Percentiles rank a stretch among this genome's conserved stretches.
phyloP scores from a whole-genome alignment of 176 grass and related monocot species.

The Poa pratensis region DNA sequence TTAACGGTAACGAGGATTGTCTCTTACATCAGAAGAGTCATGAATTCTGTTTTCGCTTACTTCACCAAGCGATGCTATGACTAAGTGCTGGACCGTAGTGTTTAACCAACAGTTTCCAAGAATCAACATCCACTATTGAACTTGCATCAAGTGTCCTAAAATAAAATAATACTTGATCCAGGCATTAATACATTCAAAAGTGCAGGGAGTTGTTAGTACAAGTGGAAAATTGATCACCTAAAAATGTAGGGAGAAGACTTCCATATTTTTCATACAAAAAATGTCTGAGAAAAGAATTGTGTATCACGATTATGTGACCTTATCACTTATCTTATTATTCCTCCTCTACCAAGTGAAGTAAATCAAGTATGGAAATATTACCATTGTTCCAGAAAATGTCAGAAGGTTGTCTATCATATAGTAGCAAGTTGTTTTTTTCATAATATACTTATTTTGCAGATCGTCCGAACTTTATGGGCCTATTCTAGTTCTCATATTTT shows the following conservation, averaged over 20 bases:
- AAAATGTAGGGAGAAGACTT: background rate
- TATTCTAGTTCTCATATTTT: background rate
- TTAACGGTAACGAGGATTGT: conserved; percentile 26
- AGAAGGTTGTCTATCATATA: conserved; percentile 1
- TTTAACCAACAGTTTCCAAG: background rate
- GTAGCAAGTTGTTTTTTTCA: background rate
- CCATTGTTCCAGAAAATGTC: background rate
- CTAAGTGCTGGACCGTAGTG: background rate
- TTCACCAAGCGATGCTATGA: background rate
- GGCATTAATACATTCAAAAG: background rate
- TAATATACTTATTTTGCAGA: background rate
- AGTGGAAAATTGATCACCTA: background rate
- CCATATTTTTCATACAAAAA: background rate
- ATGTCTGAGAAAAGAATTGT: background rate
- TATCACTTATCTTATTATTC: background rate
- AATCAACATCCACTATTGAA: conserved; percentile 13
- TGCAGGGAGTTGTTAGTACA: conserved; percentile 1
- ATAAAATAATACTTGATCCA: background rate
- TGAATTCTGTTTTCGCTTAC: conserved; percentile 1
- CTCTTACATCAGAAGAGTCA: conserved; percentile 15
- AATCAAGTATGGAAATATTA: background rate
- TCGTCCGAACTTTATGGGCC: background rate
- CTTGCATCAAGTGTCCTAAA: conserved; percentile 11
- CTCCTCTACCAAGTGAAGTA: background rate
- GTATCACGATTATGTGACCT: background rate